A percentile compares a stretch with the other conserved stretches of the same genome.
These are phyloP conservation scores for Hyphochytrium catenoides DNA, from an alignment of 352 stramenopile genomes.

Conservation along the genomic window DNA sequence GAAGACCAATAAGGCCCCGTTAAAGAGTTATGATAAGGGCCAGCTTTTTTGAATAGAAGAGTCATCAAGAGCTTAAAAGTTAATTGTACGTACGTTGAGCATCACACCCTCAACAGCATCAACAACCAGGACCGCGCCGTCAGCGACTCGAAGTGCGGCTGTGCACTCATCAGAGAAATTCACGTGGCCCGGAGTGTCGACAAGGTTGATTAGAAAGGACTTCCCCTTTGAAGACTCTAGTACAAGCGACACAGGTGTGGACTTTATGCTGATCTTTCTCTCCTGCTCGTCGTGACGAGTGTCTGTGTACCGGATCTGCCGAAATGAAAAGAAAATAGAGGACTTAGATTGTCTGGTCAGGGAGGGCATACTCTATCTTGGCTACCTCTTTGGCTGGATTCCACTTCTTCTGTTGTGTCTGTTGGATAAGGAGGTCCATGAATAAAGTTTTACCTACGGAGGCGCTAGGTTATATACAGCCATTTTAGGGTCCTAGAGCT, in stretches of 20 bases:
- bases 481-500: too few species aligned
- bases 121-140: conserved; percentile 86
- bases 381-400: conserved; percentile 32
- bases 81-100: conserved; percentile 45
- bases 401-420: conserved; percentile 63
- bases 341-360: conserved; percentile 12
- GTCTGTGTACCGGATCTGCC: conserved; percentile 77
- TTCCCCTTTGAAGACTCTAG: conserved; percentile 80
- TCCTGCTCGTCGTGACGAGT: conserved; percentile 89
- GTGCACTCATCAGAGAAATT: conserved; percentile 93
- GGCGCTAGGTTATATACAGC: too few species aligned
- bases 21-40: too few species aligned
- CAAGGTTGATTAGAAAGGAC: conserved; percentile 80
- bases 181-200: conserved; percentile 91
- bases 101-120: conserved; percentile 96
- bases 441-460: conserved; percentile 84
- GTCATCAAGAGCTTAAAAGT: too few species aligned
- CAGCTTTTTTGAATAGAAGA: too few species aligned
- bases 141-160: conserved; percentile 68
- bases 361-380: conserved; percentile 21
- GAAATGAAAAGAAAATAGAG: conserved; percentile 12
- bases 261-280: conserved; percentile 87
- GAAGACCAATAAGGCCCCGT: too few species aligned
- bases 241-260: conserved; percentile 80
- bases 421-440: conserved; percentile 64